A percentile compares a stretch with the other conserved stretches of the same genome.
phyloP scores from a whole-genome alignment of 108 stramenopile species.

The Chaetoceros tenuissimus region DNA sequence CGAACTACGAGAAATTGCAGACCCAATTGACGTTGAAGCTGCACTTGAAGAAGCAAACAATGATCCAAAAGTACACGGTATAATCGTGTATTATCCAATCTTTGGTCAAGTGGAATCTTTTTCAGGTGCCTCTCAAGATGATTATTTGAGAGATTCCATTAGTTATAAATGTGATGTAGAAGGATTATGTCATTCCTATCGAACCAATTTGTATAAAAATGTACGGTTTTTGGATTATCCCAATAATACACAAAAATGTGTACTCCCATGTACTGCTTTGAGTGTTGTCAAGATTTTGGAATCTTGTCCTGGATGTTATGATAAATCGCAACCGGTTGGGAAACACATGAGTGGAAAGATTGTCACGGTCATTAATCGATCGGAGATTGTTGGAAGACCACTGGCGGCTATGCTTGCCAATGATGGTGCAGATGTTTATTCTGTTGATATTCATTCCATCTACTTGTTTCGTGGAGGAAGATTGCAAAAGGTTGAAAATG shows the following conservation, averaged over 20 bases:
- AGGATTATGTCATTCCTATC: slow-evolving; percentile 90
- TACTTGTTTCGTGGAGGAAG: slow-evolving; percentile 63
- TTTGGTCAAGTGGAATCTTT: slow-evolving; percentile 92
- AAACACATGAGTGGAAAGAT: slow-evolving; percentile 74
- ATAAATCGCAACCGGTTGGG: slow-evolving; percentile 52
- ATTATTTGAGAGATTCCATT: slow-evolving; percentile 92
- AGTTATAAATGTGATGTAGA: slow-evolving; percentile 92
- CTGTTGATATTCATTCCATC: slow-evolving; percentile 92
- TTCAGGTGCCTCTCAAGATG: slow-evolving; percentile 90
- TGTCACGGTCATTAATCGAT: slow-evolving; percentile 89
- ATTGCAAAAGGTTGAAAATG: slow-evolving; percentile 44
- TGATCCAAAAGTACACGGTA: slow-evolving; percentile 91
- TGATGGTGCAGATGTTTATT: slow-evolving; percentile 94
- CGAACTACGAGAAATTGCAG: slow-evolving; percentile 73
- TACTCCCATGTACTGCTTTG: slow-evolving; percentile 92
- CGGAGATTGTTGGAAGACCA: slow-evolving; percentile 94
- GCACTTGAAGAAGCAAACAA: slow-evolving; percentile 86
- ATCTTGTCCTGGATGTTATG: slow-evolving; percentile 58
- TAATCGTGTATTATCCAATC: slow-evolving; percentile 97
- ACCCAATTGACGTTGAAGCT: slow-evolving; percentile 83
- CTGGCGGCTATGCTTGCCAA: slow-evolving; percentile 96
- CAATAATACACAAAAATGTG: slow-evolving; percentile 71
- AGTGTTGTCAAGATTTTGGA: slow-evolving; percentile 91
- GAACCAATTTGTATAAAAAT: slow-evolving; percentile 90
- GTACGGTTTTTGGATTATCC: slow-evolving; percentile 78